Base-by-base conservation (phyloP, 2,329 filamentous ascomycete species). In the Microascus cirrosus region DNA sequence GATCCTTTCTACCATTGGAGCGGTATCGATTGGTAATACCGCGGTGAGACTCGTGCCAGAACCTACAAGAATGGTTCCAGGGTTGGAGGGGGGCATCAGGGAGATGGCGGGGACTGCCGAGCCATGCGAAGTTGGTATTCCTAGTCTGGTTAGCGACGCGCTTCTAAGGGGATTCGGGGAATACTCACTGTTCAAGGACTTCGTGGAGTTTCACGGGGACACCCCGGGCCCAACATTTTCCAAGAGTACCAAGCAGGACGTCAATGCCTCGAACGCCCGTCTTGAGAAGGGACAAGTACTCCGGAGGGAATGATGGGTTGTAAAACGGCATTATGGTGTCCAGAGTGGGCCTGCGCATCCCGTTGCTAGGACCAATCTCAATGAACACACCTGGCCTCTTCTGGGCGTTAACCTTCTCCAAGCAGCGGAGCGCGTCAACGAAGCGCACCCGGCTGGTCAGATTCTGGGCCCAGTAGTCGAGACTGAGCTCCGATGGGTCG, bases 11-110 rank as follows among this genome's bases (percentile, higher is more conserved):
- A 1, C 73, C 71, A 56, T 73, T 73, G 28, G 71, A 67, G 15
- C 77, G 70, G 59, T 76, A 73, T 2, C 78, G 72, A 53, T 73
- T 72, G 12, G 73, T 69, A 15, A 66, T 63, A 22, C 74, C 75
- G 2, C 77, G 63, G 48, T 77, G 73, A 1, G 76, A 76, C 59
- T 83, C 79, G 60, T 78, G 73, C 79, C 80, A 82, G 63, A 81
- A 80, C 1, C 65, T 68, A 28, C 73, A 77, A 28, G 69, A 66
- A 59, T 82, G 79, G 34, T 82, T 79, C 79, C 80, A 83, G 2
- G 76, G 72, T 60, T 82, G 82, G 1, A 72, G 69, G 1, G 80
- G 80, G 35, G 83, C 64, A 59, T 76, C 73, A 1, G 69, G 62
- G 2, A 82, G 66, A 22, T 73, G 72, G 57, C 67, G 68, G n/a